Conservation (phyloP, 192 early-diverging fungal species). For the Coemansia sp. region DNA sequence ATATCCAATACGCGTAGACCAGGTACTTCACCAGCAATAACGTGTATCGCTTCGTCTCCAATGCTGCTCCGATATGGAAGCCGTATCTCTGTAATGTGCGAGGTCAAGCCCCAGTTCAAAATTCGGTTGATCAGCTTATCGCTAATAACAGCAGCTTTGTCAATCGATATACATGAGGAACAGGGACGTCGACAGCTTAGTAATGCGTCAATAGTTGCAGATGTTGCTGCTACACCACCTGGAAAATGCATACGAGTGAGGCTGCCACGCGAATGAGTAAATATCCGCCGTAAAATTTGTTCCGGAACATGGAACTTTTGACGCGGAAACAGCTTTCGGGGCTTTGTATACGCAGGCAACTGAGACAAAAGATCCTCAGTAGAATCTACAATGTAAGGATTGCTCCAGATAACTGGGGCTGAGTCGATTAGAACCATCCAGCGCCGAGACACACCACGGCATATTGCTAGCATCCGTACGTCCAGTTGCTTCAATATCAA, state of each 20-base stretch:
- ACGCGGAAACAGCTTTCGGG: conserved; percentile 1
- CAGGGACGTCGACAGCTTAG: conserved; percentile 23
- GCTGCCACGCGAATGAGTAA: conserved; percentile 18
- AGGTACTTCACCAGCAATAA: conserved; percentile 17
- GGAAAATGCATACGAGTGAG: conserved; percentile 17
- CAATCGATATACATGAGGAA: conserved; percentile 10
- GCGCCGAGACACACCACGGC: conserved; percentile 26
- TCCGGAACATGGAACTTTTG: conserved; percentile 12
- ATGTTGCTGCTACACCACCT: neutral
- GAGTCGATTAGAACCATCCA: conserved; percentile 31
- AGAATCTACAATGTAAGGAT: conserved; percentile 1
- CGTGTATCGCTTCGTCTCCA: conserved; percentile 7
- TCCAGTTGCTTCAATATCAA: conserved; percentile 23
- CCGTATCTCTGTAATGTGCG: conserved; percentile 13
- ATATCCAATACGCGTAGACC: conserved; percentile 41
- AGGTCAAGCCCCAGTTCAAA: conserved; percentile 16
- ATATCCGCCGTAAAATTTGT: conserved; percentile 13
- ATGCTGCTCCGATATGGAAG: conserved; percentile 27
- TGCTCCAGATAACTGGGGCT: conserved; percentile 32
- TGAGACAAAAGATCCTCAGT: conserved; percentile 8
- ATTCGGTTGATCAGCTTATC: conserved; percentile 7
- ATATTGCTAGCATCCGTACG: conserved; percentile 15
- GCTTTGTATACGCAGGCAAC: conserved; percentile 36
- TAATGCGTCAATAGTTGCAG: conserved; percentile 14
- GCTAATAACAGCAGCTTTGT: conserved; percentile 2